phyloP scores from a whole-genome alignment of 352 stramenopile genomes.

The Globisporangium viniferum region DNA sequence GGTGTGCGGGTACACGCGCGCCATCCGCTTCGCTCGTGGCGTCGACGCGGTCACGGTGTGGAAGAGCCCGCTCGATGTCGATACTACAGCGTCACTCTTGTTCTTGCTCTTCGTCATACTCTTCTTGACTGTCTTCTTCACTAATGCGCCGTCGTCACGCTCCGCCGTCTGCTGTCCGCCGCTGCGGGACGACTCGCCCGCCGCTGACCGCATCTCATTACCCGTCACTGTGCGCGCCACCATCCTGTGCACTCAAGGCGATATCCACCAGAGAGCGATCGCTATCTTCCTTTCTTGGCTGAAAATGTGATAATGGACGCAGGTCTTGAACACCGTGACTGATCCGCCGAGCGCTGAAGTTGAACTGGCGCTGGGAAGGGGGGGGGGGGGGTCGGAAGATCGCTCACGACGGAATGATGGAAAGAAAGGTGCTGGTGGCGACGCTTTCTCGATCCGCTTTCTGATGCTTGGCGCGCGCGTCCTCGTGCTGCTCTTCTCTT shows the following conservation, averaged over 20 bases:
- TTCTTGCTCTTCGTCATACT: not conserved
- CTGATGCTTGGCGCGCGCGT: not conserved
- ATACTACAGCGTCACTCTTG: not conserved
- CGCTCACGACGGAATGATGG: not conserved
- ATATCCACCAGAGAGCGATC: not conserved
- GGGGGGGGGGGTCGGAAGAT: not conserved
- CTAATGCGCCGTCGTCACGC: not conserved
- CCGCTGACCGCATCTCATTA: not conserved
- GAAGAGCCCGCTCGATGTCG: constrained; percentile 21
- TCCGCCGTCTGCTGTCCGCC: constrained; percentile 10
- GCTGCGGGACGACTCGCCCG: not conserved
- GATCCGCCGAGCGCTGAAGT: not conserved
- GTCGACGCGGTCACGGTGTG: constrained; percentile 59
- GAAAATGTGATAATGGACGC: not conserved
- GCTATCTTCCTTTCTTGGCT: not conserved
- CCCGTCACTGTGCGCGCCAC: constrained; percentile 10
- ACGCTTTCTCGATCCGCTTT: not conserved
- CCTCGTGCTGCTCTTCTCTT: not conserved
- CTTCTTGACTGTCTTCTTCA: not conserved
- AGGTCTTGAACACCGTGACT: not conserved
- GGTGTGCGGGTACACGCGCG: constrained; percentile 25
- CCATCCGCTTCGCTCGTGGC: constrained; percentile 35
- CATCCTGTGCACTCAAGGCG: constrained; percentile 14
- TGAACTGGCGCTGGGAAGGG: not conserved
- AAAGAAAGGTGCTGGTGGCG: not conserved